phyloP scores from a whole-genome alignment of 768 basidiomycete species.

The Cyclocybe aegerita region DNA sequence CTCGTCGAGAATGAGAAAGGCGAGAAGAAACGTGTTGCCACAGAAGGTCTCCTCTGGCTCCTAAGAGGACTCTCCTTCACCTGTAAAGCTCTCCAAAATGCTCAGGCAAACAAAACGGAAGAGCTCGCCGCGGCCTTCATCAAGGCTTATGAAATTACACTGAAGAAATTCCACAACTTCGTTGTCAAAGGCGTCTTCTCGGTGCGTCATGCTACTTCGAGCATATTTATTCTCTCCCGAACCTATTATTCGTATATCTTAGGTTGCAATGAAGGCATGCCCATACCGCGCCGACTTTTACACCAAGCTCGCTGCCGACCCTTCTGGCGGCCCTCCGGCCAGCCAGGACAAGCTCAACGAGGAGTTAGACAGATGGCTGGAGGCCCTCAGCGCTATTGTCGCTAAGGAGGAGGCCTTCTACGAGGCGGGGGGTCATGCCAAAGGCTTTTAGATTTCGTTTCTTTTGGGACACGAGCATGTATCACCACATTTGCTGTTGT shows the following conservation, averaged over 20 bases:
- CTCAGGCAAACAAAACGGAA: constrained; percentile 59
- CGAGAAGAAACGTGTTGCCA: constrained; percentile 86
- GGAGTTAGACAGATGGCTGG: constrained; percentile 70
- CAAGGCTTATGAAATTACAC: constrained; percentile 75
- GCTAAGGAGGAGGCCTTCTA: constrained; percentile 58
- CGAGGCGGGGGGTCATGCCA: constrained; percentile 54
- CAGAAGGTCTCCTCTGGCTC: constrained; percentile 93
- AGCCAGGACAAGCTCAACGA: constrained; percentile 49
- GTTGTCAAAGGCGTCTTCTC: constrained; percentile 61
- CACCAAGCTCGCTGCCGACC: constrained; percentile 60
- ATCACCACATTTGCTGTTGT: too few species aligned
- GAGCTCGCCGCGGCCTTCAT: constrained; percentile 78
- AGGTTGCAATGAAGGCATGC: constrained; percentile 68
- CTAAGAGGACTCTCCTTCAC: constrained; percentile 92
- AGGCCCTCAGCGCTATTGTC: constrained; percentile 56
- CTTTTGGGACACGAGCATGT: too few species aligned
- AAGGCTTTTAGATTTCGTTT: constrained; percentile 36
- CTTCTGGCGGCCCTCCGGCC: constrained; percentile 46
- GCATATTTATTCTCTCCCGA: neutral
- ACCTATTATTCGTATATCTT: constrained; percentile 2
- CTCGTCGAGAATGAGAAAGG: constrained; percentile 82
- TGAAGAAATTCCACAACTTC: constrained; percentile 86
- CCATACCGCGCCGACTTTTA: constrained; percentile 71
- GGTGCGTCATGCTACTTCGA: constrained; percentile 35
- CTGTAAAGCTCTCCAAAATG: constrained; percentile 69